These are phyloP conservation scores for Talaromyces verruculosus DNA, from an alignment of 2,329 filamentous ascomycete genomes.

Conservation along the genomic window DNA sequence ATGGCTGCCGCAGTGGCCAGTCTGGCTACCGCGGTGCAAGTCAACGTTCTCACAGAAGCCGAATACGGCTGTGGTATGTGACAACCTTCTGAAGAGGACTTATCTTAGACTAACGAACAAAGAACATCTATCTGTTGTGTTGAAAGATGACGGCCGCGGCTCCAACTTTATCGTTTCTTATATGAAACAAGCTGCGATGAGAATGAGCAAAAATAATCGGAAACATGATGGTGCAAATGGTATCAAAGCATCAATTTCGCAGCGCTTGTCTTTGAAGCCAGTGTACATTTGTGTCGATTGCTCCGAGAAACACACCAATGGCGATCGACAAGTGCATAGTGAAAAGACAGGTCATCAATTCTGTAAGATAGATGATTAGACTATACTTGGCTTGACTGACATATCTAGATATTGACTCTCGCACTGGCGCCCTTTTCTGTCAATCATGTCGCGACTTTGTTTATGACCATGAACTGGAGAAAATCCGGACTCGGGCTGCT, in stretches of 20 bases:
- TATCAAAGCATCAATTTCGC: slow-evolving; percentile 11
- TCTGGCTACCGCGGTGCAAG: slow-evolving; percentile 37
- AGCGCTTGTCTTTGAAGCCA: slow-evolving; percentile 35
- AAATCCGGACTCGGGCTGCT: slow-evolving; percentile 31
- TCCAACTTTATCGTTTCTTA: slow-evolving; percentile 17
- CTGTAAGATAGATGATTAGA: slow-evolving; percentile 32
- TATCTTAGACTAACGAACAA: slow-evolving; percentile 24
- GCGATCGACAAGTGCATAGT: slow-evolving; percentile 37
- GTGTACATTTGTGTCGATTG: slow-evolving; percentile 43
- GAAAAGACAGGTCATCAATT: slow-evolving; percentile 43
- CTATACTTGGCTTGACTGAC: slow-evolving; percentile 17
- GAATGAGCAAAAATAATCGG: slow-evolving; percentile 2
- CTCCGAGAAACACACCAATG: slow-evolving; percentile 33
- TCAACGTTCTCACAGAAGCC: slow-evolving; percentile 38
- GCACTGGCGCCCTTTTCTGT: slow-evolving; percentile 42
- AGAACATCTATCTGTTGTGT: slow-evolving; percentile 43
- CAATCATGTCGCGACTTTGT: slow-evolving; percentile 43
- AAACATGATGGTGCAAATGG: slow-evolving; percentile 16
- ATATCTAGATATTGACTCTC: slow-evolving; percentile 41
- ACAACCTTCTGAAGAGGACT: slow-evolving; percentile 1
- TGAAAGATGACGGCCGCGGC: slow-evolving; percentile 26
- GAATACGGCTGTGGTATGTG: slow-evolving; percentile 45
- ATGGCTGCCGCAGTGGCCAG: slow-evolving; percentile 15
- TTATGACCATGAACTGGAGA: slow-evolving; percentile 44
- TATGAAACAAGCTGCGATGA: slow-evolving; percentile 20